Base-by-base conservation (phyloP, 257 asterid species). In the Solanum bukasovii region DNA sequence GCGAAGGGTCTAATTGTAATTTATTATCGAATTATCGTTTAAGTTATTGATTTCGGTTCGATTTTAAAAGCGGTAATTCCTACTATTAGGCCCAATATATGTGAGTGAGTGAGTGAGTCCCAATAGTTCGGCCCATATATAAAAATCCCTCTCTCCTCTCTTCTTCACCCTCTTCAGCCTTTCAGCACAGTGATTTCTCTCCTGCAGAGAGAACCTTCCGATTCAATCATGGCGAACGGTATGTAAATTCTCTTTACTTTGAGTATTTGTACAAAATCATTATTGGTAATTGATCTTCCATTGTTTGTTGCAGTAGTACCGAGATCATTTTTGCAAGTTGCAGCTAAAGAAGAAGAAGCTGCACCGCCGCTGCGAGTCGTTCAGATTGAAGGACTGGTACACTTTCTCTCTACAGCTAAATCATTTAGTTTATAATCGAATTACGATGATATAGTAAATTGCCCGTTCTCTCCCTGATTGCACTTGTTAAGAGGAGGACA, bases 331-430 rank as follows among this genome's bases (percentile, higher is more conserved):
- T 88, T 97, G 90, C 99, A 97, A 91, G 99, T 92, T 56, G 99
- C 98, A 23, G 94, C 90, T 37, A 92, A 97, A 20, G 99, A 97
- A 92, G 99, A 95, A 92, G 94, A 87, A 13, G 87, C 87, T 23
- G 90, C 97, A 59, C 94, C 97, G 87, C 98, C 98, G 25, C 91
- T 97, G 85, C 91, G 98, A 89, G 98, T 93, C 12, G 99, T 97
- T 49, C 99, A 97, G 93, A 97, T 97, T 90, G 98, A 97, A 92
- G 99, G 98, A 86, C 88, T 97, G 97, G 99, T 96, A 93, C 20
- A 11, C 72, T 75, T 75, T 21, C 56, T 75, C 52, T 75, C 16
- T 93, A 75, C 34, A 77, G 0, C 44, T 77, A 13, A 77, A 77
- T 59, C 25, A 59, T 59, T 20, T 38, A 1, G 84, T n/a, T 25